phyloP scores from a whole-genome alignment of 1,284 basidiomycete species.

The Rhodotorula sp. region DNA sequence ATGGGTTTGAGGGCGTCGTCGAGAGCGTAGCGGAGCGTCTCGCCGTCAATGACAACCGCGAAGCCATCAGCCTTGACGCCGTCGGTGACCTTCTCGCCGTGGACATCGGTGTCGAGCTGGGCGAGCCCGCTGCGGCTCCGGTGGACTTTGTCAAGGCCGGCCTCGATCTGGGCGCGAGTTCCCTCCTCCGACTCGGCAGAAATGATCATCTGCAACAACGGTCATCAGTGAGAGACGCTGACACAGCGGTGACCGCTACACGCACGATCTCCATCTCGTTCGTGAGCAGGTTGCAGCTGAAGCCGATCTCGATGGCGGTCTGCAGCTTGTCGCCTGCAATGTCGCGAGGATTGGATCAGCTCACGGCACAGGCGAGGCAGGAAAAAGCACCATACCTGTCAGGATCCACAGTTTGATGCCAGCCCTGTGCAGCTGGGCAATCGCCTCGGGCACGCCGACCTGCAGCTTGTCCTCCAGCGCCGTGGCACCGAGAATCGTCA shows the following conservation, averaged over 20 bases:
- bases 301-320: constrained; percentile 94
- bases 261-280: constrained; percentile 62
- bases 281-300: constrained; percentile 88
- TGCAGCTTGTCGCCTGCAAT: constrained; percentile 86
- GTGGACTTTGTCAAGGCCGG: constrained; percentile 89
- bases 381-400: constrained; percentile 59
- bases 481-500: constrained; percentile 85
- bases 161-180: constrained; percentile 83
- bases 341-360: background rate
- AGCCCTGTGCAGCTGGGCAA: constrained; percentile 83
- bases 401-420: constrained; percentile 98
- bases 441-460: constrained; percentile 93
- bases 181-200: constrained; percentile 76
- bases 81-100: constrained; percentile 28
- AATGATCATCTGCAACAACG: constrained; percentile 70
- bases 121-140: constrained; percentile 60
- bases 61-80: constrained; percentile 28
- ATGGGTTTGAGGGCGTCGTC: constrained; percentile 72
- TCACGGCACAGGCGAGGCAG: background rate
- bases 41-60: constrained; percentile 94
- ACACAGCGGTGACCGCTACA: background rate
- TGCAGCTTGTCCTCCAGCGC: constrained; percentile 96
- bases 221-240: background rate
- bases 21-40: constrained; percentile 81
- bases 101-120: constrained; percentile 23